These are phyloP conservation scores for Pseudotsuga menziesii DNA, from an alignment of 75 land plant genomes.

Conservation along the genomic window DNA sequence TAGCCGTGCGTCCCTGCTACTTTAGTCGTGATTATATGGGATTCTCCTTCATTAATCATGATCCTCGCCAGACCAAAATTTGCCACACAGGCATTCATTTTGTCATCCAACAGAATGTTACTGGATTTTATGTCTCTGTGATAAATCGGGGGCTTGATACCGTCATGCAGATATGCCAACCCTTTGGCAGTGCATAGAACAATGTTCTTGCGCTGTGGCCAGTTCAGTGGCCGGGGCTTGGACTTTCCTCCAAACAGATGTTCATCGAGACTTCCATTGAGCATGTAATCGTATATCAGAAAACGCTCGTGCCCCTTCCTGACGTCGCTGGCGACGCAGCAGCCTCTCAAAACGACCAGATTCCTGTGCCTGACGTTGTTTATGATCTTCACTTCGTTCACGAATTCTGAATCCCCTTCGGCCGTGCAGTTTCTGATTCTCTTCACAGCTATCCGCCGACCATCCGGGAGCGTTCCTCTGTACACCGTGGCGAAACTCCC, in stretches of 20 bases:
- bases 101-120: slow-evolving; percentile 60
- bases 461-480: slow-evolving; percentile 62
- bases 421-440: slow-evolving; percentile 38
- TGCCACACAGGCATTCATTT: slow-evolving; percentile 57
- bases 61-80: slow-evolving; percentile 65
- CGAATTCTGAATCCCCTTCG: slow-evolving; percentile 63
- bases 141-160: slow-evolving; percentile 55
- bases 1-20: too few species aligned
- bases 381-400: slow-evolving; percentile 63
- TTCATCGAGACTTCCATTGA: slow-evolving; percentile 52
- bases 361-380: slow-evolving; percentile 81
- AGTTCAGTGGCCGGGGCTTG: slow-evolving; percentile 30
- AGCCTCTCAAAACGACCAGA: slow-evolving; percentile 61
- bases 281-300: slow-evolving; percentile 70
- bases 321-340: slow-evolving; percentile 27
- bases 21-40: slow-evolving; percentile 54
- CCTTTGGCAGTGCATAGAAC: slow-evolving; percentile 69
- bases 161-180: slow-evolving; percentile 62
- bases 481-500: slow-evolving; percentile 85
- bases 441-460: slow-evolving; percentile 75
- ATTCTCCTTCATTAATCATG: slow-evolving; percentile 36
- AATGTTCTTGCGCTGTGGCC: slow-evolving; percentile 55
- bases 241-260: slow-evolving; percentile 47
- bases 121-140: slow-evolving; percentile 73
- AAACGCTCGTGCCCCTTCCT: slow-evolving; percentile 44